Evolutionary conservation across 192 early-diverging fungal genomes (phyloP), one percentile per base, ranked within the genome.

Genomic region (Ambispora gerdemannii): DNA sequence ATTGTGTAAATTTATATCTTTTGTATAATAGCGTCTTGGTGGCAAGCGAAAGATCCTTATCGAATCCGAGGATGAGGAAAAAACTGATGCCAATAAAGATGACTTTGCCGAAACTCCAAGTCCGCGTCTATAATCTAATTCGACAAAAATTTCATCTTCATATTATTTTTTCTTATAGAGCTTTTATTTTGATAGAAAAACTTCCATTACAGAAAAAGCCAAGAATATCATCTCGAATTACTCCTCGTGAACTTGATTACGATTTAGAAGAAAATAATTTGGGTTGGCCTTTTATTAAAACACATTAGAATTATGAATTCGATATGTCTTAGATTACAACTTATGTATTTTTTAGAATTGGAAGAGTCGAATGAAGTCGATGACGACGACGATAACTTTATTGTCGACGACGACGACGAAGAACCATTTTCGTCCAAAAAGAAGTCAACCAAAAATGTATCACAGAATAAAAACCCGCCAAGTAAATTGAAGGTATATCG

Each of bases 21-120:
- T n/a, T n/a, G n/a, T n/a, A n/a, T n/a, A n/a, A n/a, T n/a, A n/a
- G n/a, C n/a, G n/a, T n/a, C n/a, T n/a, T n/a, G 34, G 65, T 15
- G 20, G 34, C 50, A 70, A 70, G 38, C 68, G 68, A 4, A 70
- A 60, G n/a, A 59, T 60, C 43, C 11, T 49, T 17, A 15, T 70
- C 32, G 33, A 34, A 22, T 70, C 68, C 4, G 36, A 32, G 28
- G 55, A 70, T 4, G 56, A 70, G 8, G 36, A 60, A 13, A 25
- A 38, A 2, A 20, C 53, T 49, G 38, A 56, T 35, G 38, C 24
- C 1, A 19, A 19, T 19, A 43, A 65, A 28, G 22, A 20, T 4
- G 22, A 53, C 7, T 31, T 50, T 30, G 11, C 24, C 13, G 50
- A 53, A 17, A 22, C 65, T 33, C 65, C 65, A 53, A 20, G 65